Evolutionary conservation across 2,329 filamentous ascomycete species (phyloP).

Genomic region (Ophiostoma australiae): DNA sequence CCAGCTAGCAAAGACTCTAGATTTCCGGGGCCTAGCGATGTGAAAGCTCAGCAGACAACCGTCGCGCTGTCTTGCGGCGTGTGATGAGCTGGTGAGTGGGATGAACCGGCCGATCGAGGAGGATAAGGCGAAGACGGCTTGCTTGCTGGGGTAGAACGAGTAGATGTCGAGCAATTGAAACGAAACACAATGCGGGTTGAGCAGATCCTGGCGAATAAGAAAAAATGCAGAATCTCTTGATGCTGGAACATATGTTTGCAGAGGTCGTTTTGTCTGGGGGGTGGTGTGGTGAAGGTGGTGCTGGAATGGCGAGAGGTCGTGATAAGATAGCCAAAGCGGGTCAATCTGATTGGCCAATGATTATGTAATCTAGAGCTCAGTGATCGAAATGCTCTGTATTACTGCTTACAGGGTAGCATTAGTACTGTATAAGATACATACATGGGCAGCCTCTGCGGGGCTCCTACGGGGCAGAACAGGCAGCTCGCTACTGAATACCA

Average conservation of each 20-base stretch:
- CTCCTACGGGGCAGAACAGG: neutral
- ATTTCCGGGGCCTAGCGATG: neutral
- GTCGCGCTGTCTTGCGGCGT: neutral
- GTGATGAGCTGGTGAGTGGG: neutral
- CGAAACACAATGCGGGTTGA: neutral
- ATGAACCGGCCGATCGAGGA: neutral
- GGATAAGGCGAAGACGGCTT: neutral
- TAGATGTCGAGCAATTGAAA: neutral
- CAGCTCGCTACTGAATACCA: neutral
- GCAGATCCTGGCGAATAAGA: neutral
- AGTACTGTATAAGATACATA: neutral
- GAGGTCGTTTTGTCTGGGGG: neutral
- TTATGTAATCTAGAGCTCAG: conserved; percentile 4
- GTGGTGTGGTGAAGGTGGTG: conserved; percentile 2
- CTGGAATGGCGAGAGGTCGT: conserved; percentile 13
- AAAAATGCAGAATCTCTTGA: neutral
- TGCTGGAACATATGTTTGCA: neutral
- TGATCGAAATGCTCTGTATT: neutral
- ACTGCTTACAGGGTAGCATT: neutral
- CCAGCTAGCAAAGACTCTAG: neutral
- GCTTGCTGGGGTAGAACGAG: neutral
- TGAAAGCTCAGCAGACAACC: neutral
- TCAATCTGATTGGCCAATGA: neutral
- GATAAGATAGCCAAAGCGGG: conserved; percentile 2
- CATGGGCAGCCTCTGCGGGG: conserved; percentile 4